phyloP scores from a whole-genome alignment of 495 filamentous ascomycete species.

The Penicillium robsamsonii region DNA sequence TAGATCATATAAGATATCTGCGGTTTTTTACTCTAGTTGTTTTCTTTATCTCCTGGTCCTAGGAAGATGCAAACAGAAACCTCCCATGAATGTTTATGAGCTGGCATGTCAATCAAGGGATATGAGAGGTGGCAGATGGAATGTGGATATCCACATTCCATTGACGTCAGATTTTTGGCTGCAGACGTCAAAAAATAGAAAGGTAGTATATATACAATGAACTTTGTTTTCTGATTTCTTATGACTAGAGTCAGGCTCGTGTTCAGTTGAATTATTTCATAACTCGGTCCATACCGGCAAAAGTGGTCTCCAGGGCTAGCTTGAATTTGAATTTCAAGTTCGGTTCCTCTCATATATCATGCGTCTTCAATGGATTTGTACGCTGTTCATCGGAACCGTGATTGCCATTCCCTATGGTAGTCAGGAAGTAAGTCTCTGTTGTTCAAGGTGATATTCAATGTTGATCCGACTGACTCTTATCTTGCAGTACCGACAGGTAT shows the following conservation, averaged over 20 bases:
- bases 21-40: not conserved
- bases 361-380: slow-evolving; percentile 8
- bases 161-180: slow-evolving; percentile 14
- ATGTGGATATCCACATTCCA: slow-evolving; percentile 19
- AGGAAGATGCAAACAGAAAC: not conserved
- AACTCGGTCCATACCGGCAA: not conserved
- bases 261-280: not conserved
- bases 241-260: not conserved
- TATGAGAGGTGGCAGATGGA: not conserved
- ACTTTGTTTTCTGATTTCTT: not conserved
- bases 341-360: slow-evolving; percentile 1
- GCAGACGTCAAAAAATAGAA: not conserved
- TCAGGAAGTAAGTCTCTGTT: slow-evolving; percentile 6
- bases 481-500: slow-evolving; percentile 1
- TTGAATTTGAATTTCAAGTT: not conserved
- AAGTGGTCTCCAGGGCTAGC: not conserved
- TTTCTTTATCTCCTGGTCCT: not conserved
- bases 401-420: slow-evolving; percentile 13
- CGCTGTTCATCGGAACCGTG: slow-evolving; percentile 6
- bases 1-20: not conserved
- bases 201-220: not conserved
- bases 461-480: not conserved
- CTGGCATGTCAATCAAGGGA: slow-evolving; percentile 10
- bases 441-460: not conserved
- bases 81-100: not conserved